Base-by-base conservation (phyloP, 1,284 basidiomycete species). In the Gymnopus androsaceus region DNA sequence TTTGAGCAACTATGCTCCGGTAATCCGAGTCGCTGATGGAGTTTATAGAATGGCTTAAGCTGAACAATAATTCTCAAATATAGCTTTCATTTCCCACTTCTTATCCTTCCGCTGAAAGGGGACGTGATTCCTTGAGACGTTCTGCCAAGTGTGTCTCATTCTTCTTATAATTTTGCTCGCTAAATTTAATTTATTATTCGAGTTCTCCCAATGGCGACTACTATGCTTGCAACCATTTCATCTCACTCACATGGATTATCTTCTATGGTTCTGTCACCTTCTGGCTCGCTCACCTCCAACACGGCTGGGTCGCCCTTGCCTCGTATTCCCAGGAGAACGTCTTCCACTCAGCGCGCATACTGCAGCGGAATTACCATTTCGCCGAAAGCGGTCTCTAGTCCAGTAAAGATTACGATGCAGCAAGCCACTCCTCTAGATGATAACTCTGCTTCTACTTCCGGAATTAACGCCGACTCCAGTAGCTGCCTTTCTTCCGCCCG, bases 301-400 rank as follows among this genome's bases (percentile, higher is more conserved):
- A 68, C 72, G 23, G 81, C 85, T 15, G 75, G 80, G 3, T 73
- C 73, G 6, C 78, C 84, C 53, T 77, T 87, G 15, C 83, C 83
- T 14, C 69, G 77, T 44, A 75, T 84, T 41, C 83, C 83, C 33
- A 77, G 82, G 27, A 72, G 82, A 49, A 62, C 68, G 4, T 62
- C 72, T 9, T 70, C 75, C 15, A 54, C 49, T 38, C 21, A 8
- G 41, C 58, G 45, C 44, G 44, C 45, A 36, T 25, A 34, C 59
- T 59, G 59, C 60, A 56, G 57, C 44, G 60, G 61, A 38, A 23
- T 41, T 33, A 19, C 57, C 52, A 38, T 52, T 58, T 37, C 56
- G 40, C 50, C 50, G 63, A 27, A 46, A 51, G 38, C 57, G 56
- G 17, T 57, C 55, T 9, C 58, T 40, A 38, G 61, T 8, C 63